A percentile compares a stretch with the other conserved stretches of the same genome.
Evolutionary conservation across 805 yeast species (phyloP).

Genomic region (Saccharomycopsis sp.): DNA sequence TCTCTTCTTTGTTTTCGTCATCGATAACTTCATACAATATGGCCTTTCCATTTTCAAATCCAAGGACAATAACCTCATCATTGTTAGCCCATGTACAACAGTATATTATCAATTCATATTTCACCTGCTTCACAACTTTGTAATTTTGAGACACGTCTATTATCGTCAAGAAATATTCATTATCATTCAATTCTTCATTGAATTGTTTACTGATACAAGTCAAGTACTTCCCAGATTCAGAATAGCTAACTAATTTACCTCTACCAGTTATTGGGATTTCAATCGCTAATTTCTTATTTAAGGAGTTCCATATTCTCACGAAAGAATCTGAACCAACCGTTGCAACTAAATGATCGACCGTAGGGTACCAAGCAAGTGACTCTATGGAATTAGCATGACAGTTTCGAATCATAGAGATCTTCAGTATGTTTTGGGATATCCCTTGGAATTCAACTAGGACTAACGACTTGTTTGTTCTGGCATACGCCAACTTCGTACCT

Average conservation of each 20-base stretch:
- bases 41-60: slow-evolving; percentile 10
- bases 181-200: slow-evolving; percentile 6
- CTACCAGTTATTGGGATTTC: slow-evolving; percentile 10
- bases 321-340: slow-evolving; percentile 11
- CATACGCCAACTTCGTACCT: slow-evolving; percentile 10
- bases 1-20: neutral
- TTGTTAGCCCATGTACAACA: slow-evolving; percentile 12
- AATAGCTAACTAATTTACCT: slow-evolving; percentile 7
- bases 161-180: slow-evolving; percentile 1
- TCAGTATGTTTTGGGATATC: neutral
- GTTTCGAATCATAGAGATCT: neutral
- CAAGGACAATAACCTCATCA: slow-evolving; percentile 6
- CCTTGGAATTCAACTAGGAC: neutral
- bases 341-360: slow-evolving; percentile 7
- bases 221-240: slow-evolving; percentile 8
- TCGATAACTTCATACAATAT: slow-evolving; percentile 3
- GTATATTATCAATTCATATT: neutral
- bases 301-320: slow-evolving; percentile 11
- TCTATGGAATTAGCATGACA: slow-evolving; percentile 4
- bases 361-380: slow-evolving; percentile 9
- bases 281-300: neutral
- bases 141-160: slow-evolving; percentile 1
- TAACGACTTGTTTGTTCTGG: slow-evolving; percentile 5
- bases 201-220: slow-evolving; percentile 3
- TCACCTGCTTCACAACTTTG: neutral